Conservation (phyloP, 1,139 yeast genomes). For the Pichia sp. region DNA sequence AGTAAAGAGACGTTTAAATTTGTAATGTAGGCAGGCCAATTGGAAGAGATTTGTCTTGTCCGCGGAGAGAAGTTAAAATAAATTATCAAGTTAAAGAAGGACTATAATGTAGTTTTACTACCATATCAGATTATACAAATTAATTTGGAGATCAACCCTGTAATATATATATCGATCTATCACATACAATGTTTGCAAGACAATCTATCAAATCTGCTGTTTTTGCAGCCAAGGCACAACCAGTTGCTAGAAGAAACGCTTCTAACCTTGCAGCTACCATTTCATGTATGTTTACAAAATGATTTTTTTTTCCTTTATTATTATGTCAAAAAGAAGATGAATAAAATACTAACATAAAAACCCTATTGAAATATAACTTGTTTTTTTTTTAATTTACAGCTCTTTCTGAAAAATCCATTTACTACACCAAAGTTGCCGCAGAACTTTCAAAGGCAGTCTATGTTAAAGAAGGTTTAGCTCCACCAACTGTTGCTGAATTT, state of each 20-base stretch:
- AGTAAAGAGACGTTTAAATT: too few species aligned
- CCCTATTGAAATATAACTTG: background rate
- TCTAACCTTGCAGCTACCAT: constrained; percentile 20
- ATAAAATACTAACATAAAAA: constrained; percentile 3
- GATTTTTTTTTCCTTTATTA: background rate
- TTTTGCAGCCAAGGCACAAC: constrained; percentile 23
- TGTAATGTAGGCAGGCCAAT: too few species aligned
- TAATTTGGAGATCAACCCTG: background rate
- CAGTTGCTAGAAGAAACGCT: constrained; percentile 24
- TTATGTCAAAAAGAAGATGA: background rate
- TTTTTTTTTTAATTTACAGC: constrained; percentile 15
- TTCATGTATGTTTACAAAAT: constrained; percentile 21
- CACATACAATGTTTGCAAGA: constrained; percentile 29
- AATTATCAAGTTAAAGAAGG: too few species aligned
- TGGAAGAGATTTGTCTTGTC: too few species aligned
- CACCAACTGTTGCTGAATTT: constrained; percentile 77
- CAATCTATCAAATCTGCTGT: constrained; percentile 26
- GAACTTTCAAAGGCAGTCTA: constrained; percentile 89
- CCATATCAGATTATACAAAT: too few species aligned
- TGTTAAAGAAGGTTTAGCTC: constrained; percentile 87
- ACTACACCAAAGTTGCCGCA: constrained; percentile 87
- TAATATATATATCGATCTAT: too few species aligned
- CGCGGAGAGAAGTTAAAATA: too few species aligned
- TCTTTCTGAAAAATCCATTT: constrained; percentile 46
- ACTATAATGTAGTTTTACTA: too few species aligned